Evolutionary conservation across 2,329 filamentous ascomycete genomes (phyloP), one percentile per base, ranked within the genome.

Genomic region (Fonsecaea multimorphosa): DNA sequence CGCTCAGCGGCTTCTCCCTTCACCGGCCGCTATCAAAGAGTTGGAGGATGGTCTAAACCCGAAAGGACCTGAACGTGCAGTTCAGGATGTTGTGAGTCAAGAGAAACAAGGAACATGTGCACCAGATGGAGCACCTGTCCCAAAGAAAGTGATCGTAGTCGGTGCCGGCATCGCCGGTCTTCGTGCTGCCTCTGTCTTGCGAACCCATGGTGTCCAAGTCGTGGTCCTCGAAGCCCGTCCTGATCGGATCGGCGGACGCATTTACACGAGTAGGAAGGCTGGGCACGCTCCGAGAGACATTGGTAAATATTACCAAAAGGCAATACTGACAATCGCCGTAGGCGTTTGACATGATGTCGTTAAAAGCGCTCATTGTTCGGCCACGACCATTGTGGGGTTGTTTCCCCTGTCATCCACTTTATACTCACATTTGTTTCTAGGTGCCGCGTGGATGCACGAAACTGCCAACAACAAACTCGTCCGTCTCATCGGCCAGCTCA

Each of bases 381-480:
- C 67, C 69, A 70, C 67, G 69, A 65, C 64, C 58, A 62, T 70
- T 71, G 65, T 67, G 65, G 66, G 58, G 60, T 70, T 69, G 65
- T 71, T 68, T 68, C 58, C 63, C 60, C 59, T 24, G 34, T 38
- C 60, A 49, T 32, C 61, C 46, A 66, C 51, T 31, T 66, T 67
- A 32, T 61, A 64, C 68, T 70, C 62, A 69, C 68, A 67, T 34
- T 34, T 34, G 24, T 59, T 60, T 58, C 56, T 59, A 81, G 79
- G 79, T 56, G 79, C 79, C 61, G 79, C 79, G 63, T 81, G 79
- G 79, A 78, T 80, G 75, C 79, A 81, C 71, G 79, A 81, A 74
- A 81, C 79, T 32, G 78, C 76, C 52, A 79, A 80, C 72, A 81
- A 81, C 69, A 78, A 76, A 62, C 72, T 81, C 44, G 78, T 80